Base-by-base conservation (phyloP, 1,139 yeast genomes). In the Barnettozyma hawaiiensis region DNA sequence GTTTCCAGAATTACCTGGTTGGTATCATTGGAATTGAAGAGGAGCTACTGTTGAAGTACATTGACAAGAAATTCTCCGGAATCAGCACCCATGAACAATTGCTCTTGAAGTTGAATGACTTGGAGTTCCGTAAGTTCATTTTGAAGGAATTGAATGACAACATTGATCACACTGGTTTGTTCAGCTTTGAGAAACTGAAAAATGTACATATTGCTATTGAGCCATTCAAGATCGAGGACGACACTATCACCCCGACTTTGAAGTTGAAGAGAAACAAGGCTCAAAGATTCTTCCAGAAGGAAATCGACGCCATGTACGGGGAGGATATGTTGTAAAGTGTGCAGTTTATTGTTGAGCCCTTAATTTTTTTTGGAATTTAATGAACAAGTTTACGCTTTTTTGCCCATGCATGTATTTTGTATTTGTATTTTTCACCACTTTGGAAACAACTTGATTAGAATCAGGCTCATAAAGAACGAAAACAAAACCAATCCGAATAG, bases 241-340 rank as follows among this genome's bases (percentile, higher is more conserved):
- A 73, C 41, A 73, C 75, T 11, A 64, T 76, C 31, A 76, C 81
- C 2, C 81, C 81, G 39, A 76, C 81, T 8, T 60, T 75, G 61
- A 76, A 76, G 57, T 66, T 76, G 49, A 74, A 71, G 59, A 67
- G 81, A 59, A 75, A 74, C 18, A 59, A 68, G 38, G 77, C 77
- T 19, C 60, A 65, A 37, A 69, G 69, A 50, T 61, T 54, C 47
- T 75, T 69, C 55, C 63, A 59, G 38, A 53, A 54, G 1, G 58
- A 56, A 19, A 63, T 75, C 43, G 65, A 65, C 15, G 50, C 46
- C 4, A 62, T 75, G 62, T 75, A 75, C 51, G 58, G 57, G 5
- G 78, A 75, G 53, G 80, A 62, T 11, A 37, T 39, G 3, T 31
- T 53, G 24, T 43, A 35, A 27, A 18, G 12, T 19, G 14, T n/a